Conservation (phyloP, 208 protist species). For the Trypanosoma rangeli region DNA sequence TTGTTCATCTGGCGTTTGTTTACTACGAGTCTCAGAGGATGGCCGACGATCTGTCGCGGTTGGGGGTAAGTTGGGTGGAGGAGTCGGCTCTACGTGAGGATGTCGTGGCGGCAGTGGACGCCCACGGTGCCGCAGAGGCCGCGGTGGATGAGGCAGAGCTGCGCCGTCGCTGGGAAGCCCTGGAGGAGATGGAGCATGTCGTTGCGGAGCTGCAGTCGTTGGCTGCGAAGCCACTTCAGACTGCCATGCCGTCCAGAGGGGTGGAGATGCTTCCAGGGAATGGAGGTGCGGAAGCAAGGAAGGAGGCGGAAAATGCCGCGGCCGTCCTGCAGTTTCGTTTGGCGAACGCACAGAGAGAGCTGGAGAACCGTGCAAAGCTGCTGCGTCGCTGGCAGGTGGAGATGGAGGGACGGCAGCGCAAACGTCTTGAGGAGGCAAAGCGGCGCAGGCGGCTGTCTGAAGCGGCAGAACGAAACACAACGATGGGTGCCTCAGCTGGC, state of each 20-base stretch:
- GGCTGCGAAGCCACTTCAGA: constrained; percentile 3
- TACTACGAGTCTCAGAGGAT: constrained; percentile 14
- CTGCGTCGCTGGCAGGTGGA: constrained; percentile 41
- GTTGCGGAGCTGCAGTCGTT: constrained; percentile 24
- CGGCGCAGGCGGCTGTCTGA: constrained; percentile 17
- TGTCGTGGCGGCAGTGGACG: constrained; percentile 52
- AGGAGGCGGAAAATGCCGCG: constrained; percentile 6
- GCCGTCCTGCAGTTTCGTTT: constrained; percentile 40
- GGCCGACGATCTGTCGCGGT: constrained; percentile 46
- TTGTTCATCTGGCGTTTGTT: background rate
- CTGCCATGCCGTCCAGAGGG: background rate
- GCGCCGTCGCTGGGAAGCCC: constrained; percentile 34
- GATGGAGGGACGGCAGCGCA: constrained; percentile 38
- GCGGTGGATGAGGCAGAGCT: constrained; percentile 49
- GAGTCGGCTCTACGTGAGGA: constrained; percentile 54
- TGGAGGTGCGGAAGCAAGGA: background rate
- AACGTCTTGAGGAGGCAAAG: constrained; percentile 33
- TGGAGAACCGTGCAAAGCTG: constrained; percentile 36
- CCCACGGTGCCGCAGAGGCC: constrained; percentile 32
- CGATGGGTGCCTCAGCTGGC: background rate
- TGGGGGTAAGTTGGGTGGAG: constrained; percentile 51
- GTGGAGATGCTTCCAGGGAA: background rate
- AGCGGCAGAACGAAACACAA: background rate
- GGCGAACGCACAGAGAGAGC: constrained; percentile 38
- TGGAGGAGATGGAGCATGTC: constrained; percentile 35